Conservation (phyloP, 2,329 filamentous ascomycete species). For the Cladophialophora exuberans region DNA sequence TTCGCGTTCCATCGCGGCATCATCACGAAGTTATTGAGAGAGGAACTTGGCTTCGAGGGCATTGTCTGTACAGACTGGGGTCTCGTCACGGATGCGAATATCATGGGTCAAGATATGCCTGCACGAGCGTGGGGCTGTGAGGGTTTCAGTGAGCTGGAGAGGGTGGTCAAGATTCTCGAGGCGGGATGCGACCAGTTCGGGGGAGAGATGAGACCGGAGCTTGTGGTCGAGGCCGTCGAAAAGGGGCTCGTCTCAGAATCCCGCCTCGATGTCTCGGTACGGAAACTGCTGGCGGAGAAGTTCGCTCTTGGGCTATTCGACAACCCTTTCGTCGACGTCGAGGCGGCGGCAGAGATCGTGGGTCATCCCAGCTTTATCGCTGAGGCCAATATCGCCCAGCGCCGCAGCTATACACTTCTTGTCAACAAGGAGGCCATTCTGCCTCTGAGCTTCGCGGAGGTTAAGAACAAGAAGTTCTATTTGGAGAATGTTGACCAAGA, state of each 20-base stretch:
- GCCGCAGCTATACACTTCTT: slow-evolving; percentile 22
- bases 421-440: slow-evolving; percentile 14
- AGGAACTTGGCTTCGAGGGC: slow-evolving; percentile 55
- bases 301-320: slow-evolving; percentile 58
- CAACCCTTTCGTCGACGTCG: slow-evolving; percentile 52
- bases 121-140: slow-evolving; percentile 52
- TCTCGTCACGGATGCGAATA: slow-evolving; percentile 51
- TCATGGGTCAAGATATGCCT: slow-evolving; percentile 39
- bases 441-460: background rate
- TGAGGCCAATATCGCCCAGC: slow-evolving; percentile 14
- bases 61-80: slow-evolving; percentile 60
- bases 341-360: slow-evolving; percentile 4
- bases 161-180: slow-evolving; percentile 50
- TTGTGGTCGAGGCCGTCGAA: slow-evolving; percentile 39
- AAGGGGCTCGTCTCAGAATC: slow-evolving; percentile 43
- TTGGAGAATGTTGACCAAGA: slow-evolving; percentile 7
- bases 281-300: slow-evolving; percentile 54
- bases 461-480: slow-evolving; percentile 10
- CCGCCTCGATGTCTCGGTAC: slow-evolving; percentile 52
- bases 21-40: slow-evolving; percentile 53
- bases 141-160: slow-evolving; percentile 47
- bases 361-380: slow-evolving; percentile 15
- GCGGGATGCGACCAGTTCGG: slow-evolving; percentile 59
- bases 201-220: slow-evolving; percentile 53
- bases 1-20: slow-evolving; percentile 58